Evolutionary conservation across 1,284 basidiomycete genomes (phyloP), one percentile per base, ranked within the genome.

Genomic region (Tetrapyrgos nigripes): DNA sequence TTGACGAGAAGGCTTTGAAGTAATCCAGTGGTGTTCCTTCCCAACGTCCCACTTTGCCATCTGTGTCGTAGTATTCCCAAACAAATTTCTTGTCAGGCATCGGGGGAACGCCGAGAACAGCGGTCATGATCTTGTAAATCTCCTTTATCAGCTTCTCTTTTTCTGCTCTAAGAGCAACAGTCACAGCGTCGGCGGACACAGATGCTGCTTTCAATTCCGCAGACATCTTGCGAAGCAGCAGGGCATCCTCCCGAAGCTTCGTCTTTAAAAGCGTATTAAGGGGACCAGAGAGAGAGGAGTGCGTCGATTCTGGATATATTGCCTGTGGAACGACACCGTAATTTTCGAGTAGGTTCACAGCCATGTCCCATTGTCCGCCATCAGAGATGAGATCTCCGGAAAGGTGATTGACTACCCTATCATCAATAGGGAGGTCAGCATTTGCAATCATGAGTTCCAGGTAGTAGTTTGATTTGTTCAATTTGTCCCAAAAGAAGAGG

Each of bases 311-410:
- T 19, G 96, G 96, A 75, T 87, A 97, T 44, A 94, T 66, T 0
- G 83, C 62, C 71, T 94, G 91, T 1, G 94, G 94, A 40, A 97
- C 85, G 47, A 94, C 78, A 50, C 95, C 95, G 69, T 96, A 97
- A 53, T 83, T 89, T 79, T 86, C 83, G 49, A 97, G 79, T 28
- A 97, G 75, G 73, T 97, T 97, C 66, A 94, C 91, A 1, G 87
- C 89, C 95, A 97, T 98, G 72, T 97, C 95, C 88, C 91, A 96
- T 74, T 97, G 93, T 8, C 96, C 95, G 46, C 96, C 96, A 70
- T 98, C 96, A 66, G 87, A 90, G 70, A 96, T 89, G 27, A 94
- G 92, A 53, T 91, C 89, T 13, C 76, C 72, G 27, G 92, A 85
- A 52, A 98, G 83, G 77, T 91, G 90, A 49, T 81, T 84, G 51